Conservation (phyloP, 805 yeast genomes). For the Pichia insulana region DNA sequence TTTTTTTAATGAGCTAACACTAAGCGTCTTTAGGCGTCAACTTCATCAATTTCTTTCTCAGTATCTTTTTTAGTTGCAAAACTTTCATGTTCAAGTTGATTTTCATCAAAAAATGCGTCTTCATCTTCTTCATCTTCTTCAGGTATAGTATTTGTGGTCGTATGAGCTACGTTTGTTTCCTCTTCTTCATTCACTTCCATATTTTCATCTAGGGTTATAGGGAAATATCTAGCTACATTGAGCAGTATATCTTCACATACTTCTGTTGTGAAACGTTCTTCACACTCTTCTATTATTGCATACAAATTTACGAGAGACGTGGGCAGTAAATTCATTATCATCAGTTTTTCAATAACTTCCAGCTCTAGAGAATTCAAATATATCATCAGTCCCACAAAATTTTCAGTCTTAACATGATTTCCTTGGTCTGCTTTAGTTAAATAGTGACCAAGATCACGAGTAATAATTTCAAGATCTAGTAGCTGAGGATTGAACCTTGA, state of each 20-base stretch:
- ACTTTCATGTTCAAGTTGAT: conserved; percentile 23
- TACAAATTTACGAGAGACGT: conserved; percentile 69
- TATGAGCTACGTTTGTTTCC: conserved; percentile 13
- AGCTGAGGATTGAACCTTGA: conserved; percentile 27
- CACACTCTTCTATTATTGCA: conserved; percentile 86
- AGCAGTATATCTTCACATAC: conserved; percentile 51
- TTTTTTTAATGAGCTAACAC: not conserved
- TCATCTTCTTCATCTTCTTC: conserved; percentile 20
- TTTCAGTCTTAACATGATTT: conserved; percentile 23
- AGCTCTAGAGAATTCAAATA: conserved; percentile 44
- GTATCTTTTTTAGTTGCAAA: conserved; percentile 12
- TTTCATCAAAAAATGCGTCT: conserved; percentile 17
- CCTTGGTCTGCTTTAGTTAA: conserved; percentile 28
- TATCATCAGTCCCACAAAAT: conserved; percentile 29
- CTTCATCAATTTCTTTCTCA: conserved; percentile 21
- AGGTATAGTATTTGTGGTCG: conserved; percentile 13
- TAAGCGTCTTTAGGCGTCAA: conserved; percentile 1
- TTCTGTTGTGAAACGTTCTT: conserved; percentile 67
- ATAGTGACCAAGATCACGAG: conserved; percentile 39
- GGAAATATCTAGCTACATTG: conserved; percentile 46
- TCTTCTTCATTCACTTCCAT: conserved; percentile 17
- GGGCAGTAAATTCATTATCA: conserved; percentile 76
- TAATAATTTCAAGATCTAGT: conserved; percentile 41
- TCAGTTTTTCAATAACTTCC: conserved; percentile 77
- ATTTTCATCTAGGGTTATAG: conserved; percentile 29